A percentile compares a stretch with the other conserved stretches of the same genome.
Evolutionary conservation across 805 yeast species (phyloP).

Genomic region (Starmerella geochares): DNA sequence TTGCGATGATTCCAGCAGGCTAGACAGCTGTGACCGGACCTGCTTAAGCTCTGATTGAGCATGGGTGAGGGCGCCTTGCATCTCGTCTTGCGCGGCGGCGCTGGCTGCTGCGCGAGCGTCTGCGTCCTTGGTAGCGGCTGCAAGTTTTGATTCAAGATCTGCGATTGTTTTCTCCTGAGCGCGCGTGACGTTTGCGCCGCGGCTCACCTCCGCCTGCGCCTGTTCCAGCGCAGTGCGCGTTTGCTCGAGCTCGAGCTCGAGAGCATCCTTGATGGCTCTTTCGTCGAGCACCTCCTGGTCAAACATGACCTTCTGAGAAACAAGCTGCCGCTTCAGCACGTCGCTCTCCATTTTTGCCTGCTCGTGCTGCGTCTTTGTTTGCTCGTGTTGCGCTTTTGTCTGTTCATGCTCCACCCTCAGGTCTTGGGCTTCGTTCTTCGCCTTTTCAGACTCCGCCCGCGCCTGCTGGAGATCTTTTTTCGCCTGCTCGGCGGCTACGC

Average conservation of each 20-base stretch:
- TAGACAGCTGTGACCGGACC: slow-evolving; percentile 2
- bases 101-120: not conserved
- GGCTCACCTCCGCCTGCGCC: not conserved
- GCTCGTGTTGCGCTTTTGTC: too few relatives aligned
- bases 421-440: not conserved
- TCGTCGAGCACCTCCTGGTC: slow-evolving; percentile 18
- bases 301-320: slow-evolving; percentile 20
- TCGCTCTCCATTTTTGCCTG: not conserved
- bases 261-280: slow-evolving; percentile 8
- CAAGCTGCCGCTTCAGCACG: slow-evolving; percentile 12
- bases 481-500: not conserved
- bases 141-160: slow-evolving; percentile 27
- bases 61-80: not conserved
- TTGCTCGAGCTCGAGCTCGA: slow-evolving; percentile 27
- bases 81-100: not conserved
- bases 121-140: not conserved
- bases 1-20: slow-evolving; percentile 4
- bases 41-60: slow-evolving; percentile 7
- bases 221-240: slow-evolving; percentile 29
- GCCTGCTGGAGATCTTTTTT: slow-evolving; percentile 7
- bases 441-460: not conserved
- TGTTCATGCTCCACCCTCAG: too few relatives aligned
- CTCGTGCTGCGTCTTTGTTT: not conserved
- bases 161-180: slow-evolving; percentile 28
- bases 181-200: not conserved